A percentile compares a stretch with the other conserved stretches of the same genome.
Conservation (phyloP, 805 yeast species). For the Myxozyma lipomycoides region DNA sequence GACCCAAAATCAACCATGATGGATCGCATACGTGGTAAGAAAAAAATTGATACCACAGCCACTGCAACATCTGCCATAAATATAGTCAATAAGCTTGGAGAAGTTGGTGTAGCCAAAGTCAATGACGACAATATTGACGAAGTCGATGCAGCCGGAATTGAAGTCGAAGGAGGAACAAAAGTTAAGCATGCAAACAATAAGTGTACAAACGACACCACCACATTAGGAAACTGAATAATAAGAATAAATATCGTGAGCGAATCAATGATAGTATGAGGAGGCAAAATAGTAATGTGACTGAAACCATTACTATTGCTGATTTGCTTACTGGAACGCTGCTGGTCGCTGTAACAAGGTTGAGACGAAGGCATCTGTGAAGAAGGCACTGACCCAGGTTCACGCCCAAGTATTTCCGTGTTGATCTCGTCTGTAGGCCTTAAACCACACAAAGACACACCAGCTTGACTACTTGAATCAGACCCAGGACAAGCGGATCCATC, state of each 20-base stretch:
- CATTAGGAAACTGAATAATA: slow-evolving; percentile 35
- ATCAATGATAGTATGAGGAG: slow-evolving; percentile 36
- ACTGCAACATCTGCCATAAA: slow-evolving; percentile 36
- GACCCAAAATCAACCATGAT: slow-evolving; percentile 29
- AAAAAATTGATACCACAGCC: slow-evolving; percentile 27
- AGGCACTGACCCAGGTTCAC: slow-evolving; percentile 1
- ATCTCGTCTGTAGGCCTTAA: too few species aligned
- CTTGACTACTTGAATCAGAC: too few species aligned
- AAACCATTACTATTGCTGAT: slow-evolving; percentile 3
- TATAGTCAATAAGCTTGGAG: slow-evolving; percentile 29
- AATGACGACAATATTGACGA: slow-evolving; percentile 21
- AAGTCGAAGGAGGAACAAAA: slow-evolving; percentile 25
- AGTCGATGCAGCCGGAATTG: slow-evolving; percentile 6
- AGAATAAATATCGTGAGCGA: slow-evolving; percentile 37
- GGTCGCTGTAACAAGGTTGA: neutral
- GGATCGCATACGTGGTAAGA: slow-evolving; percentile 25
- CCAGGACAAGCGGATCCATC: too few species aligned
- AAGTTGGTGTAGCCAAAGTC: slow-evolving; percentile 25
- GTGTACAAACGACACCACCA: slow-evolving; percentile 32
- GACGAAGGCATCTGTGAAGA: neutral
- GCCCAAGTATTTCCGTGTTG: neutral
- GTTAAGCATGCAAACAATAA: slow-evolving; percentile 29
- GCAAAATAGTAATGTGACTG: slow-evolving; percentile 27
- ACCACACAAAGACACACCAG: too few species aligned
- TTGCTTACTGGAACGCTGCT: neutral